A percentile compares a stretch with the other conserved stretches of the same genome.
phyloP scores from a whole-genome alignment of 179 eudicot genomes.

The Silene vulgaris region DNA sequence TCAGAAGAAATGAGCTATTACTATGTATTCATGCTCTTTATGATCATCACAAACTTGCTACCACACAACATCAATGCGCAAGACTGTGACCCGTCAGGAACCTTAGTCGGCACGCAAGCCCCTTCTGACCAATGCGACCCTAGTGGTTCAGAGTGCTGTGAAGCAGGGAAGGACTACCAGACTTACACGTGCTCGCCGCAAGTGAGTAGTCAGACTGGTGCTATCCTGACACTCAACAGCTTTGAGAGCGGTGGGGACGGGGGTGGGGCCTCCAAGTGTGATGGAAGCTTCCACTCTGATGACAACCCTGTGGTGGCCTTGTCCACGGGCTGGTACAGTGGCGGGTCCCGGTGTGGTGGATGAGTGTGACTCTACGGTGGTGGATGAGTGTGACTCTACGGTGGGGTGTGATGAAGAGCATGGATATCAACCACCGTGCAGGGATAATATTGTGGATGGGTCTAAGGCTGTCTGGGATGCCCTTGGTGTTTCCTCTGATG shows the following conservation, averaged over 20 bases:
- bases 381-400: slow-evolving; percentile 53
- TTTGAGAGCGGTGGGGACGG: slow-evolving; percentile 41
- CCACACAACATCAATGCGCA: slow-evolving; percentile 23
- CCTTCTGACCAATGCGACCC: slow-evolving; percentile 37
- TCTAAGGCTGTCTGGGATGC: slow-evolving; percentile 51
- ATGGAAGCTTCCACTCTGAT: slow-evolving; percentile 31
- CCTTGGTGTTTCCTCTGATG: slow-evolving; percentile 33
- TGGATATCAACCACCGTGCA: slow-evolving; percentile 45
- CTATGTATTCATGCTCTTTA: background rate
- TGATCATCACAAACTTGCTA: slow-evolving; percentile 10
- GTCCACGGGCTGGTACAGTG: slow-evolving; percentile 48
- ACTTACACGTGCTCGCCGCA: slow-evolving; percentile 46
- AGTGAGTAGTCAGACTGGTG: slow-evolving; percentile 30
- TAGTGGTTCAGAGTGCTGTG: slow-evolving; percentile 31
- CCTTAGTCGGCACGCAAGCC: slow-evolving; percentile 22
- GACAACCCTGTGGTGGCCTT: slow-evolving; percentile 36
- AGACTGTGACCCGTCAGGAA: slow-evolving; percentile 31
- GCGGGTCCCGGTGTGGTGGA: slow-evolving; percentile 34
- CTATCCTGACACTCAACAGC: slow-evolving; percentile 37
- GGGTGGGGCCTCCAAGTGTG: slow-evolving; percentile 40
- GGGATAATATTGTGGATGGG: slow-evolving; percentile 44
- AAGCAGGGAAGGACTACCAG: slow-evolving; percentile 29
- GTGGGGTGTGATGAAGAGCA: slow-evolving; percentile 47
- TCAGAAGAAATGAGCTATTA: background rate
- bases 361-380: slow-evolving; percentile 39